Percentiles rank a stretch among this genome's conserved stretches.
Conservation (phyloP, 768 basidiomycete genomes). For the Mycena maculata region DNA sequence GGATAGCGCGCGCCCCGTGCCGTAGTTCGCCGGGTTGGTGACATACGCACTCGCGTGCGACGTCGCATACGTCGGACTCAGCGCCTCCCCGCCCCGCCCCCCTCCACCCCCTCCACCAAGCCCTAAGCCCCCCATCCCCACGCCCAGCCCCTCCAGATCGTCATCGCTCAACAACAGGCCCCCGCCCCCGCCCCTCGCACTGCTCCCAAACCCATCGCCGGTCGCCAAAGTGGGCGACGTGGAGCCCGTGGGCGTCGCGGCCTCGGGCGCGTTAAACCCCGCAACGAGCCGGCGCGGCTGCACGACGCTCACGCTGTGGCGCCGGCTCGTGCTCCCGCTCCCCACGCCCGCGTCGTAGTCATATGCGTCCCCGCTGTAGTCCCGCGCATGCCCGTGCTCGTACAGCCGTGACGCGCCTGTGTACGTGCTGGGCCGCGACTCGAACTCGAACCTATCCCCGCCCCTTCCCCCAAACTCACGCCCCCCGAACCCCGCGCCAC, state of each 20-base stretch:
- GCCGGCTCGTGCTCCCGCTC: constrained; percentile 84
- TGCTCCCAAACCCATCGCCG: not conserved
- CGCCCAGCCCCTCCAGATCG: constrained; percentile 67
- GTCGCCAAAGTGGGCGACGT: not conserved
- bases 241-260: not conserved
- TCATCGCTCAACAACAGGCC: constrained; percentile 82
- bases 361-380: not conserved
- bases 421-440: not conserved
- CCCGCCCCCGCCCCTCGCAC: constrained; percentile 51
- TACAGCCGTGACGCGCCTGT: not conserved
- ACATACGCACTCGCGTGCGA: too few relatives aligned
- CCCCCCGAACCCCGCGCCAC: not conserved
- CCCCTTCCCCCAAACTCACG: constrained; percentile 73
- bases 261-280: constrained; percentile 17
- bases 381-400: too few relatives aligned
- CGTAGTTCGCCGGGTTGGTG: too few relatives aligned
- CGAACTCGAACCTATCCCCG: too few relatives aligned
- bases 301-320: constrained; percentile 87
- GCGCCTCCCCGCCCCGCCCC: constrained; percentile 56
- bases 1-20: too few relatives aligned
- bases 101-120: constrained; percentile 33
- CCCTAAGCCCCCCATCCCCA: constrained; percentile 1
- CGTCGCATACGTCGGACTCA: too few relatives aligned
- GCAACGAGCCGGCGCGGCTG: constrained; percentile 69
- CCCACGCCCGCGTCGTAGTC: constrained; percentile 42